Evolutionary conservation across 192 early-diverging fungal species (phyloP), one percentile per base, ranked within the genome.

Genomic region (Mortierella claussenii): DNA sequence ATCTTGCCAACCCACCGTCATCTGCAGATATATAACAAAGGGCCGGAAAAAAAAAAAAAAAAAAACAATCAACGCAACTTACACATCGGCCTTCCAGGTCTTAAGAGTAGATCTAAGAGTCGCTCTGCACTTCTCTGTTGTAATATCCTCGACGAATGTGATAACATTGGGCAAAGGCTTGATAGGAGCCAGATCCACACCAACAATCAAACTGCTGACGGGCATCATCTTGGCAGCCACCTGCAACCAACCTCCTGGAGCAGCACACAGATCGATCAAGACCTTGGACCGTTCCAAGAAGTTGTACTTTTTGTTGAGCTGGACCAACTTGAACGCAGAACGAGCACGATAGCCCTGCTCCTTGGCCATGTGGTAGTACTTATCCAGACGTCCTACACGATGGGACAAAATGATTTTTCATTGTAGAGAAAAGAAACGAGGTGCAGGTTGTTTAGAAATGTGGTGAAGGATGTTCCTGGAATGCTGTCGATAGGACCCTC

Each of bases 351-450:
- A 99, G 55, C 97, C 97, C 79, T 97, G 96, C 74, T 99, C 97
- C 86, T 99, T 99, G 81, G 97, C 97, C 88, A 99, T 90, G 79
- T 99, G 93, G 86, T 98, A 99, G 89, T 96, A 98, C 88, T 98
- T 98, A 87, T 99, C 97, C 85, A 99, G 89, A 83, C 97, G 94
- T 36, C 96, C 96, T 88, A 91, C 53, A 4, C 11, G 10, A 28
- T 23, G 13, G 10, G 13, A 9, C 5, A 27, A 53, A 11, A 18
- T 20, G 20, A 21, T 31, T 10, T 31, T 28, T 15, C 17, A 27
- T 30, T 4, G 7, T 30, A 3, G 17, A 28, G 18, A 31, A 6
- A 53, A 27, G 9, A 32, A 48, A 21, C 30, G 31, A 32, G 8
- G 30, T 32, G 50, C 8, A 40, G 37, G 44, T 27, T 24, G 13